Conservation (phyloP, 2,329 filamentous ascomycete species). For the Alternaria alternata region DNA sequence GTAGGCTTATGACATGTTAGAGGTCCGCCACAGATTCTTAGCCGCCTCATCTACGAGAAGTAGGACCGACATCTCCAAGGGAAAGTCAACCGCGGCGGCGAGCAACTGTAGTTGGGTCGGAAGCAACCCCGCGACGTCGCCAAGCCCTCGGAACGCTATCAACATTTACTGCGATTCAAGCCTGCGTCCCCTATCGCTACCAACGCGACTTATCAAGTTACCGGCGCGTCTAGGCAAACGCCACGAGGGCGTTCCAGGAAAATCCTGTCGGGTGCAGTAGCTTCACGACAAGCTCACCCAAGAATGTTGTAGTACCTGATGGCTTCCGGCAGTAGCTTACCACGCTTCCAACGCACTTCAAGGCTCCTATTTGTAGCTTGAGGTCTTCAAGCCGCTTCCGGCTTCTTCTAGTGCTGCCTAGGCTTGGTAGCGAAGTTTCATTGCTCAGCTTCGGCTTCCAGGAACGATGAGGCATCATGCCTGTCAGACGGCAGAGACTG, state of each 20-base stretch:
- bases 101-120: neutral
- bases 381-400: neutral
- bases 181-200: neutral
- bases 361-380: neutral
- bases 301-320: neutral
- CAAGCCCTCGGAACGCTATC: conserved; percentile 1
- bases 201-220: neutral
- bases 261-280: neutral
- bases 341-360: neutral
- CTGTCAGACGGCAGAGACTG: neutral
- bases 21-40: neutral
- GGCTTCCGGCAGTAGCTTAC: neutral
- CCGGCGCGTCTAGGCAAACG: neutral
- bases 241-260: neutral
- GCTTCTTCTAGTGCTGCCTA: neutral
- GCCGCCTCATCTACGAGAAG: neutral
- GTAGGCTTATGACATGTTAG: neutral
- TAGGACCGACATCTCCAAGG: neutral
- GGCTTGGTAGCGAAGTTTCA: neutral
- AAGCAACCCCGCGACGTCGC: neutral
- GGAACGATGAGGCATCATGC: neutral
- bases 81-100: neutral
- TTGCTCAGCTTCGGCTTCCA: neutral
- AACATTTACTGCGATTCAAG: conserved; percentile 1
- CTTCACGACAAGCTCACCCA: neutral